Evolutionary conservation across 2,329 filamentous ascomycete species (phyloP), one percentile per base, ranked within the genome.

Genomic region (Penicillium sp.): DNA sequence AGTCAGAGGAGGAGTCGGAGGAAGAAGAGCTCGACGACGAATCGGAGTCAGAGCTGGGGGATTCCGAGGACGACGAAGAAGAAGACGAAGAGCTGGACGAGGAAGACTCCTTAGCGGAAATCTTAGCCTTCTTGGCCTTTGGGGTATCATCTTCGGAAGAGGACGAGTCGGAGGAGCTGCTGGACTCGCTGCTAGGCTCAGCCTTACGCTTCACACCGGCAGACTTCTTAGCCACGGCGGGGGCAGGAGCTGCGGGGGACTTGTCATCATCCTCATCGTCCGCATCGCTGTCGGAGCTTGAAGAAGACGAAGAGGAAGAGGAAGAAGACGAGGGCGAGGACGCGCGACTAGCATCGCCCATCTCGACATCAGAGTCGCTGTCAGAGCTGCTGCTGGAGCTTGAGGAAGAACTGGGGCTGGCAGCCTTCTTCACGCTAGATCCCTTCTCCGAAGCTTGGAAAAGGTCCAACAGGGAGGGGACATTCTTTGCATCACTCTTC

Each of bases 141-240:
- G 75, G 78, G 29, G 69, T 70, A 50, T 77, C 72, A 34, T 73
- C 73, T 33, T 77, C 75, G 8, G 73, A 71, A 13, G 71, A 73
- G 28, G 71, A 69, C 10, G 72, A 73, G 46, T 44, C 33, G 33
- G 63, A 64, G 10, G 65, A 67, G 33, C 68, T 75, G 55, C 67
- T 72, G 9, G 70, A 68, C 43, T 70, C 68, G 12, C 68, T 75
- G 55, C 67, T 72, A 9, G 70, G 68, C 41, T 70, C 68, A 7
- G 80, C 80, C 72, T 86, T 85, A 49, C 82, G 78, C 70, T 86
- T 85, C 50, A 79, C 63, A 2, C 70, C 70, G 27, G 78, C 77
- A 8, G 60, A 41, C 37, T 67, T 56, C 53, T 59, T 62, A 16
- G 46, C 53, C 30, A 63, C 50, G 13, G 65, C 56, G 29, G 63